Evolutionary conservation across 2,329 filamentous ascomycete species (phyloP).

Genomic region (Colletotrichum siamense): DNA sequence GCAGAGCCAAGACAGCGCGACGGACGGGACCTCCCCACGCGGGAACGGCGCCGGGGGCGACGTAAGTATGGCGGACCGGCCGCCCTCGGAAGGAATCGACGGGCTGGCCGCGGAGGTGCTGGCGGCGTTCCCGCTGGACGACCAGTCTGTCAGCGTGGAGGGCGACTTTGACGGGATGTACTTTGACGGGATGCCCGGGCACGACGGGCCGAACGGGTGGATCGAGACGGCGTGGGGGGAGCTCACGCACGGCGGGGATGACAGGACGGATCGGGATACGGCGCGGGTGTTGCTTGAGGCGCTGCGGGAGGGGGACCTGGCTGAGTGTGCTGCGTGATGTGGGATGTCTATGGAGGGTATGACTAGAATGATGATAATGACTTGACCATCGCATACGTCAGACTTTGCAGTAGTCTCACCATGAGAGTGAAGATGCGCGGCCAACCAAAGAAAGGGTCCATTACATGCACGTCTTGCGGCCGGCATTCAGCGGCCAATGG

Average conservation of each 20-base stretch:
- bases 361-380: background rate
- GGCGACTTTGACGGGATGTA: slow-evolving; percentile 31
- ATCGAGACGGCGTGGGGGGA: slow-evolving; percentile 41
- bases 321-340: slow-evolving; percentile 19
- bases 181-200: slow-evolving; percentile 31
- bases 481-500: background rate
- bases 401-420: rapidly evolving
- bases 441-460: background rate
- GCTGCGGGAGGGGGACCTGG: slow-evolving; percentile 33
- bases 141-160: slow-evolving; percentile 25
- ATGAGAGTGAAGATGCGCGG: background rate
- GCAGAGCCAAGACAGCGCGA: slow-evolving; percentile 6
- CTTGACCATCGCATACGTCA: background rate
- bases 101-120: slow-evolving; percentile 35
- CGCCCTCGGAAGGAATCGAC: slow-evolving; percentile 33
- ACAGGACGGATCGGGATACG: slow-evolving; percentile 40
- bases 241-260: slow-evolving; percentile 28
- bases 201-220: slow-evolving; percentile 37
- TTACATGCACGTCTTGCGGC: background rate
- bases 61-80: slow-evolving; percentile 17
- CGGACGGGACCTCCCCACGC: slow-evolving; percentile 4
- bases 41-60: background rate
- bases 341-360: background rate
- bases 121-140: slow-evolving; percentile 35
- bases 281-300: slow-evolving; percentile 43